Evolutionary conservation across 2,329 filamentous ascomycete genomes (phyloP).

Genomic region (Aspergillus sp.): DNA sequence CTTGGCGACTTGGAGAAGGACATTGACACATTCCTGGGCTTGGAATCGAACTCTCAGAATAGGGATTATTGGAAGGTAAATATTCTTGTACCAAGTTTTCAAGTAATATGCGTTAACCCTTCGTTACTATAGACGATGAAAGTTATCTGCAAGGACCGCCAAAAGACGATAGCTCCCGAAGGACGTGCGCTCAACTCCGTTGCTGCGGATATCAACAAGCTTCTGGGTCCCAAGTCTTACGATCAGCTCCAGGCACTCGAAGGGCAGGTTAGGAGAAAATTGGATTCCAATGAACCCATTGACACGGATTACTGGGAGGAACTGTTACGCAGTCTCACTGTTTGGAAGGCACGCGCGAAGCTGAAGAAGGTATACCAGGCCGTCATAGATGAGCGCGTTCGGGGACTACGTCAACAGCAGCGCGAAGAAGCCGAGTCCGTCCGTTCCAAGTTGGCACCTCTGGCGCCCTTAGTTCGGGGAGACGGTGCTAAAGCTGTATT

Average conservation of each 20-base stretch:
- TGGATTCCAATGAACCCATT: constrained; percentile 85
- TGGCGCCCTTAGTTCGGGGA: constrained; percentile 42
- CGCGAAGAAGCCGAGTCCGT: constrained; percentile 63
- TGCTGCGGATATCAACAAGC: constrained; percentile 80
- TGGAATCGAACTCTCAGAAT: constrained; percentile 78
- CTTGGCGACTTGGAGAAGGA: constrained; percentile 77
- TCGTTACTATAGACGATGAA: constrained; percentile 65
- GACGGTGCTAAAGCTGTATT: constrained; percentile 6
- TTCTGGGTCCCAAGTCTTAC: constrained; percentile 80
- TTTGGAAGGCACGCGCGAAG: constrained; percentile 91
- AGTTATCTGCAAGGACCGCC: constrained; percentile 75
- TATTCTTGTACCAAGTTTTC: background rate
- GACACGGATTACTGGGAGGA: constrained; percentile 99
- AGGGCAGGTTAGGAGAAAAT: constrained; percentile 79
- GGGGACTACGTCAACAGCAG: constrained; percentile 66
- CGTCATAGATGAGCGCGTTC: constrained; percentile 69
- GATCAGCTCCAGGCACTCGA: constrained; percentile 86
- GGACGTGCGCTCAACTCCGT: constrained; percentile 79
- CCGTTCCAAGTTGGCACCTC: constrained; percentile 53
- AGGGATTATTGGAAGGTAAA: constrained; percentile 79
- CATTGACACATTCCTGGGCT: constrained; percentile 73
- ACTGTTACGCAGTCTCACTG: constrained; percentile 75
- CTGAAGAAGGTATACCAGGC: constrained; percentile 74
- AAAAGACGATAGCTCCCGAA: constrained; percentile 66
- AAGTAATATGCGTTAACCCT: background rate